phyloP scores from a whole-genome alignment of 768 basidiomycete species.

The Leccinum aurantiacum region DNA sequence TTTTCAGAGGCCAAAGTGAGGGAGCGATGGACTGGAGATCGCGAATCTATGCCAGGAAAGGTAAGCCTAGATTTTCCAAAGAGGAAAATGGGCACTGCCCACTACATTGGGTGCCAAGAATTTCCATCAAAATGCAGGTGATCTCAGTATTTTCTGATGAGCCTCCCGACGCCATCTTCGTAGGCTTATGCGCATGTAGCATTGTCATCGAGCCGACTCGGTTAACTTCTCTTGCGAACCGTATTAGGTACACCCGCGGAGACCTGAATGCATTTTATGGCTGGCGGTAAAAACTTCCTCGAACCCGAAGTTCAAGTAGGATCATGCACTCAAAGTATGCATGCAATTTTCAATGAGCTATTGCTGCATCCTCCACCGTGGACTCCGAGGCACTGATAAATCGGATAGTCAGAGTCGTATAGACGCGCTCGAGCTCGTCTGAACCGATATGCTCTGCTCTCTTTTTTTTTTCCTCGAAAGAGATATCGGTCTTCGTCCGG shows the following conservation, averaged over 20 bases:
- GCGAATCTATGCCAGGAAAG: neutral
- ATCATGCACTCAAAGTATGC: no score
- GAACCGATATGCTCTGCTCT: neutral
- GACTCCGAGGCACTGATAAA: no score
- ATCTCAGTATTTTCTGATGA: neutral
- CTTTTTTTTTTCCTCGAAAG: neutral
- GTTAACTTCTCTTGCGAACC: neutral
- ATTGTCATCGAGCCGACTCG: neutral
- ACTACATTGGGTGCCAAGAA: neutral
- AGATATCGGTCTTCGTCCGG: neutral
- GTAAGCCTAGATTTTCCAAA: neutral
- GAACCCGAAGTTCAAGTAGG: no score
- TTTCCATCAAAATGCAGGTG: neutral
- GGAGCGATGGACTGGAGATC: neutral
- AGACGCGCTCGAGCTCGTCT: no score
- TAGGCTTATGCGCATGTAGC: no score
- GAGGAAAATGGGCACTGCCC: neutral
- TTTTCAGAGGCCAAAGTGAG: neutral
- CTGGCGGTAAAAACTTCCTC: no score
- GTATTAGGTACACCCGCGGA: neutral
- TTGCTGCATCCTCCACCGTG: no score
- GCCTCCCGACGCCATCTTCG: neutral
- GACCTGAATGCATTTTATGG: neutral
- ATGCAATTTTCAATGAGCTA: no score
- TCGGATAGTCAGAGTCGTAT: no score